These are phyloP conservation scores for Fraxinus velutina DNA, from an alignment of 305 asterid species.

Conservation along the genomic window DNA sequence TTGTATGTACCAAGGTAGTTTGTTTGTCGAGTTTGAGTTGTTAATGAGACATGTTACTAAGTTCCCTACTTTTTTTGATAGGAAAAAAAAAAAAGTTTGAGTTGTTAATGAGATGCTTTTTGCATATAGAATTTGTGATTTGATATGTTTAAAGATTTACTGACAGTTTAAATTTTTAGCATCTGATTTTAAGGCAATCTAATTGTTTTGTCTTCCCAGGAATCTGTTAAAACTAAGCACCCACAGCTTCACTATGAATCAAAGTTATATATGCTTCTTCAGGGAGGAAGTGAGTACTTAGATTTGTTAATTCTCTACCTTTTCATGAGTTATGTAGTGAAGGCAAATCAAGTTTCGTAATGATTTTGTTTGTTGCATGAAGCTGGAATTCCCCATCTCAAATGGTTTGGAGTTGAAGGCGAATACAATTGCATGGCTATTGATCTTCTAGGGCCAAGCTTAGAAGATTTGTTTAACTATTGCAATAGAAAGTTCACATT, in stretches of 20 bases:
- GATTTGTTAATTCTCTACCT: neutral
- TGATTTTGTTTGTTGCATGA: neutral
- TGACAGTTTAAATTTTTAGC: neutral
- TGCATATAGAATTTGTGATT: neutral
- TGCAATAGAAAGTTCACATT: constrained; percentile 48
- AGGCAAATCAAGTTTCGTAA: neutral
- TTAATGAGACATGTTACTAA: neutral
- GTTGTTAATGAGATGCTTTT: neutral
- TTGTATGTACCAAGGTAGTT: neutral
- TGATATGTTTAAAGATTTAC: neutral
- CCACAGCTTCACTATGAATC: constrained; percentile 62
- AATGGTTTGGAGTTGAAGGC: constrained; percentile 58
- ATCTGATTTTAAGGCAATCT: constrained; percentile 2
- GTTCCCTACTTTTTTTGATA: neutral
- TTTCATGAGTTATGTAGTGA: neutral
- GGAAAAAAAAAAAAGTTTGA: neutral
- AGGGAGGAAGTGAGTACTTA: constrained; percentile 50
- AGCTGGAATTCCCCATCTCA: constrained; percentile 55
- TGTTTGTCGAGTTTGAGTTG: neutral
- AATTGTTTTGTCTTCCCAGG: constrained; percentile 28
- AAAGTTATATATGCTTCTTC: constrained; percentile 52
- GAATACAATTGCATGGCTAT: constrained; percentile 55
- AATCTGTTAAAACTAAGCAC: constrained; percentile 48
- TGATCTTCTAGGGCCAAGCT: constrained; percentile 55
- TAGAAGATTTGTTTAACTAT: constrained; percentile 51